Evolutionary conservation across 2,329 filamentous ascomycete genomes (phyloP).

Genomic region (Phyllosticta paracitricarpa): DNA sequence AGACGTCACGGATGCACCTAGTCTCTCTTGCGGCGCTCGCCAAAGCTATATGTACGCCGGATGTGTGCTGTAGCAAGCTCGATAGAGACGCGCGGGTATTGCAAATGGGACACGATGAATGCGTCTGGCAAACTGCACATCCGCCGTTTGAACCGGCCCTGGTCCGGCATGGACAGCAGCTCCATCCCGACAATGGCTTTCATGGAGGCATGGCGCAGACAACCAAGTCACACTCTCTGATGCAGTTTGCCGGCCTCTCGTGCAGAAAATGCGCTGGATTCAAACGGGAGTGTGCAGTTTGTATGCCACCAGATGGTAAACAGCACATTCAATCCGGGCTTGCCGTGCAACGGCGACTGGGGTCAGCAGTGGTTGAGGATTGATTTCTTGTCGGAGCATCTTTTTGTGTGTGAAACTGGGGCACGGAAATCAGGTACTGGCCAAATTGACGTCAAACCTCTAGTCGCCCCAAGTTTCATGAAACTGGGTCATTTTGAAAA

Average conservation of each 20-base stretch:
- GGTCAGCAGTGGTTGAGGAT: too few relatives aligned
- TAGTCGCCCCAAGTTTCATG: too few relatives aligned
- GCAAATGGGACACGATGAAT: background rate
- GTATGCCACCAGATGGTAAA: background rate
- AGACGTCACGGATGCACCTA: background rate
- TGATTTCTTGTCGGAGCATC: too few relatives aligned
- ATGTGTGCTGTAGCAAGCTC: background rate
- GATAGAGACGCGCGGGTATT: background rate
- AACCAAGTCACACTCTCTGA: background rate
- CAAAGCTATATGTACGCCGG: background rate
- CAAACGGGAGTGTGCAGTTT: background rate
- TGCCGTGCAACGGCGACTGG: background rate
- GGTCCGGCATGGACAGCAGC: background rate
- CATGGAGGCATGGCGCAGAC: background rate
- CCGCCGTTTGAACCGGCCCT: background rate
- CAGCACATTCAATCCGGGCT: background rate
- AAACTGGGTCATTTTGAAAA: too few relatives aligned
- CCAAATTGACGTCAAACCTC: too few relatives aligned
- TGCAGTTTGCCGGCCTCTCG: background rate
- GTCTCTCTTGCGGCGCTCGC: background rate
- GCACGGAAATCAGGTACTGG: too few relatives aligned
- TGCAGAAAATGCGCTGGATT: background rate
- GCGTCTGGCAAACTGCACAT: background rate
- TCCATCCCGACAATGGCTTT: background rate
- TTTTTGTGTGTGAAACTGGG: too few relatives aligned